Conservation (phyloP, 2,329 filamentous ascomycete species). For the Calonectria pteridis region DNA sequence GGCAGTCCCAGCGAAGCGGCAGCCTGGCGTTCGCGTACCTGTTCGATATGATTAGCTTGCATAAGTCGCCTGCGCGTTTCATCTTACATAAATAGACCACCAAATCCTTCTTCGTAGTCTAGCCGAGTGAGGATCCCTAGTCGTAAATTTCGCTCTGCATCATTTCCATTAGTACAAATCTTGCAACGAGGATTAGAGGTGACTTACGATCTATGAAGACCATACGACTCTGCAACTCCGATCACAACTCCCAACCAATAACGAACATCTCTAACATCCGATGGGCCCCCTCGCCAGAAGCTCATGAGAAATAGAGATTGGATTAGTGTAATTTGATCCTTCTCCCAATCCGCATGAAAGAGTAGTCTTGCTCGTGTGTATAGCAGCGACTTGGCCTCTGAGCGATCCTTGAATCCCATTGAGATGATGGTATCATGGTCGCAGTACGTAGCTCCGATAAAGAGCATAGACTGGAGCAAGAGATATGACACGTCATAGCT, state of each 20-base stretch:
- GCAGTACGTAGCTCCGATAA: conserved; percentile 67
- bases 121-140: conserved; percentile 43
- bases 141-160: conserved; percentile 43
- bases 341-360: conserved; percentile 66
- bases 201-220: conserved; percentile 55
- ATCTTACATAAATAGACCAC: conserved; percentile 66
- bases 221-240: conserved; percentile 63
- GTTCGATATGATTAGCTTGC: conserved; percentile 1
- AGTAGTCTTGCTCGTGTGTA: conserved; percentile 64
- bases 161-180: neutral
- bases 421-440: conserved; percentile 57
- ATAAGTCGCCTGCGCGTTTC: neutral
- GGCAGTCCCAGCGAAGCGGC: conserved; percentile 52
- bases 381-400: conserved; percentile 62
- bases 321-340: conserved; percentile 61
- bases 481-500: conserved; percentile 60
- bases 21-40: conserved; percentile 54
- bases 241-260: conserved; percentile 66
- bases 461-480: conserved; percentile 65
- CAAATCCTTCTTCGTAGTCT: conserved; percentile 61
- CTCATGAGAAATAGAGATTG: conserved; percentile 67
- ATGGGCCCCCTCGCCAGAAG: conserved; percentile 65
- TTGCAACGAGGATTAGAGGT: neutral
- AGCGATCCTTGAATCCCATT: conserved; percentile 61
- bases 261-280: conserved; percentile 60